These are phyloP conservation scores for Termitomyces eurrhizus DNA, from an alignment of 768 basidiomycete species.

Conservation along the genomic window DNA sequence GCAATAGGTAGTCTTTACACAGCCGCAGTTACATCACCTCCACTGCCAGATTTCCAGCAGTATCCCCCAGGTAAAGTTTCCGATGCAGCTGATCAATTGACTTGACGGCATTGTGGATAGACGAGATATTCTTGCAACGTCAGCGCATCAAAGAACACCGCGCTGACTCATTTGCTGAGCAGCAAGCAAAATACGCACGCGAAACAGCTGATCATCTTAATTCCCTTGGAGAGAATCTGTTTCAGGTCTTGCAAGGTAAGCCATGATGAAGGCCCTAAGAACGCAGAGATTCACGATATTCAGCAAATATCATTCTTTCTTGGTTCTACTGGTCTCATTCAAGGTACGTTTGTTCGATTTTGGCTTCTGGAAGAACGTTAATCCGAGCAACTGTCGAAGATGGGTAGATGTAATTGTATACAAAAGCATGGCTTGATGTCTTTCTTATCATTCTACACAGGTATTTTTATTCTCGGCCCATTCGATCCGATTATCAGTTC, in stretches of 20 bases:
- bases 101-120: conserved; percentile 21
- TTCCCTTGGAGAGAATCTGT: conserved; percentile 48
- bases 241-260: conserved; percentile 61
- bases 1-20: conserved; percentile 77
- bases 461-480: conserved; percentile 57
- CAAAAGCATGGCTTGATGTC: background rate
- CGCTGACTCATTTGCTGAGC: conserved; percentile 61
- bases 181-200: conserved; percentile 54
- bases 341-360: conserved; percentile 36
- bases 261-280: background rate
- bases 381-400: conserved; percentile 31
- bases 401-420: conserved; percentile 61
- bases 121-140: conserved; percentile 52
- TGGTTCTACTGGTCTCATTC: conserved; percentile 79
- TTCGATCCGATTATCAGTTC: conserved; percentile 54
- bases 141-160: conserved; percentile 40
- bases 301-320: conserved; percentile 59
- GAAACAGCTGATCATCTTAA: conserved; percentile 45
- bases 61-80: conserved; percentile 37
- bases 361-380: background rate
- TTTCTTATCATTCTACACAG: conserved; percentile 29
- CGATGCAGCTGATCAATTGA: background rate
- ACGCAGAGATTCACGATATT: background rate
- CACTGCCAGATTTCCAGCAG: conserved; percentile 46
- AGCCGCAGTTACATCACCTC: conserved; percentile 56